Conservation (phyloP, 2,329 filamentous ascomycete genomes). For the Aspergillus tanneri region DNA sequence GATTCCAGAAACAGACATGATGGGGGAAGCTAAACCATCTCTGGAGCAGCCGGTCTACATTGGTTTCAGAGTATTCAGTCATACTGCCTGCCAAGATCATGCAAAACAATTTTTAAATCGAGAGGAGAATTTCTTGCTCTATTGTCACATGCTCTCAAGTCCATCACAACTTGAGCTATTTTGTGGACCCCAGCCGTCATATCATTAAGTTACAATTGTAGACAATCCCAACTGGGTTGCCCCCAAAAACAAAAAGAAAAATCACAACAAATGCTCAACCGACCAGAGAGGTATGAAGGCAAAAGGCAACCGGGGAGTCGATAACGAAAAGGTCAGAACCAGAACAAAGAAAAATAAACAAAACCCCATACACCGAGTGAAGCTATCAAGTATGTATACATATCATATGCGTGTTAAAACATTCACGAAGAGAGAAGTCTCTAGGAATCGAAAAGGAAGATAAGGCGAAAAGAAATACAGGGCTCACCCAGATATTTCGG, state of each 20-base stretch:
- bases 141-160: conserved; percentile 39
- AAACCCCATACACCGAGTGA: conserved; percentile 41
- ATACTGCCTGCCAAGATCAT: too few relatives aligned
- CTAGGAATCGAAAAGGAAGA: conserved; percentile 21
- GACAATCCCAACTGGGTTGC: conserved; percentile 32
- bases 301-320: conserved; percentile 22
- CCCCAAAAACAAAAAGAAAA: conserved; percentile 16
- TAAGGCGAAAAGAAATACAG: conserved; percentile 25
- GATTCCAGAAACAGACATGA: neutral
- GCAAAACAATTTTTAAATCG: conserved; percentile 24
- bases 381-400: conserved; percentile 40
- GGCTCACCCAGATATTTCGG: conserved; percentile 9
- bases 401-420: conserved; percentile 33
- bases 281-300: conserved; percentile 27
- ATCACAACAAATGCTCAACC: conserved; percentile 20
- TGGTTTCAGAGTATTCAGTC: conserved; percentile 6
- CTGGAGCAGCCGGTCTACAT: neutral
- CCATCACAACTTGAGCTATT: conserved; percentile 34
- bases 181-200: conserved; percentile 39
- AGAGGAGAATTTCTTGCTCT: conserved; percentile 45
- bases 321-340: conserved; percentile 16
- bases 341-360: conserved; percentile 21
- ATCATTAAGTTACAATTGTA: conserved; percentile 43
- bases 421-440: conserved; percentile 27
- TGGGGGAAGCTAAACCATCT: neutral